phyloP scores from a whole-genome alignment of 139 green algal species.

The Chlorella sp. region DNA sequence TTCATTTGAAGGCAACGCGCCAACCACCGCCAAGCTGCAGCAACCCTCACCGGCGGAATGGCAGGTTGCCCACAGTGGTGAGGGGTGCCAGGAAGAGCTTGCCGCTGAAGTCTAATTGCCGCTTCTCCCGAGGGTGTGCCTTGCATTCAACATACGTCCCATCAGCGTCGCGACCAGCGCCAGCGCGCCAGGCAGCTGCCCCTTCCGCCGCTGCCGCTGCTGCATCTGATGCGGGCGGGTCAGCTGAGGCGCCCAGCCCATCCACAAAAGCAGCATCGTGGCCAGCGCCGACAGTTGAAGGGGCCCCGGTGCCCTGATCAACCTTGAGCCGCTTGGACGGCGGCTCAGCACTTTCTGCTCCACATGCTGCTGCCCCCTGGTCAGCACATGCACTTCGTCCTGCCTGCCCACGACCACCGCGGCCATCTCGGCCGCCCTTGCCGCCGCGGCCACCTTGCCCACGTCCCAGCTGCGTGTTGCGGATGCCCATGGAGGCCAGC shows the following conservation, averaged over 20 bases:
- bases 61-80: slow-evolving; percentile 98
- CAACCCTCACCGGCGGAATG: slow-evolving; percentile 76
- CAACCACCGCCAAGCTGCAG: too few relatives aligned
- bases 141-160: slow-evolving; percentile 48
- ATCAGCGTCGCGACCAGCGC: background rate
- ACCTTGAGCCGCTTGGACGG: slow-evolving; percentile 12
- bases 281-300: slow-evolving; percentile 12
- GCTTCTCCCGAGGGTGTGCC: slow-evolving; percentile 59
- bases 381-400: background rate
- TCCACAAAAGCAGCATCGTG: slow-evolving; percentile 10
- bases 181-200: background rate
- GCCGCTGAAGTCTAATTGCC: slow-evolving; percentile 79
- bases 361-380: background rate
- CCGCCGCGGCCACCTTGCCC: slow-evolving; percentile 4
- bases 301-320: too few relatives aligned
- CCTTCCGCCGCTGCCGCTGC: background rate
- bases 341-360: background rate
- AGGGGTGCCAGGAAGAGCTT: slow-evolving; percentile 96
- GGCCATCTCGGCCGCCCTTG: background rate
- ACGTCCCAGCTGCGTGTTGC: background rate
- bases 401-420: background rate
- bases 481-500: slow-evolving; percentile 63
- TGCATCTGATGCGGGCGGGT: background rate
- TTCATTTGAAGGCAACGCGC: too few relatives aligned
- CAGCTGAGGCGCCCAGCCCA: slow-evolving; percentile 20